Evolutionary conservation across 106 monocot species (phyloP).

Genomic region (Agapanthus africanus): DNA sequence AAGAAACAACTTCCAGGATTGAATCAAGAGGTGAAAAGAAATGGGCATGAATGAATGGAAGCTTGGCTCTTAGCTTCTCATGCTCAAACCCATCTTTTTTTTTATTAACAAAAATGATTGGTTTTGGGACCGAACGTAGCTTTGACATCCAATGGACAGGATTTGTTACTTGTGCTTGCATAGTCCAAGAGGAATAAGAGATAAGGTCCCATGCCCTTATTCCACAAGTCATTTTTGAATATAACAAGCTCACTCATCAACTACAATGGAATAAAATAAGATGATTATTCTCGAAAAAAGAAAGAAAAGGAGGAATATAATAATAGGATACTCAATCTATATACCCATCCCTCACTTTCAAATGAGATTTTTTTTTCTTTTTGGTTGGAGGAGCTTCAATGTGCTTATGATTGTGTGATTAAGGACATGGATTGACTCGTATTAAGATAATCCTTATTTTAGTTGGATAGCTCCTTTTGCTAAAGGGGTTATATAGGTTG

Average conservation of each 20-base stretch:
- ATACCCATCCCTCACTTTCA: conserved; percentile 5
- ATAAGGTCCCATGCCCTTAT: conserved; percentile 9
- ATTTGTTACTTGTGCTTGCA: conserved; percentile 5
- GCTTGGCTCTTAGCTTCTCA: not conserved
- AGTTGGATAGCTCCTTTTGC: not conserved
- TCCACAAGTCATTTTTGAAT: not conserved
- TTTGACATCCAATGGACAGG: conserved; percentile 6
- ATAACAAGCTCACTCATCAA: not conserved
- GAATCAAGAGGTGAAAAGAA: not conserved
- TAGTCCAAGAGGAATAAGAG: not conserved
- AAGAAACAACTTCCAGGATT: not conserved
- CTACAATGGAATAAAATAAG: not conserved
- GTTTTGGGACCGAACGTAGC: not conserved
- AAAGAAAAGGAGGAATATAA: not conserved
- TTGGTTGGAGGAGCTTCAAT: no score
- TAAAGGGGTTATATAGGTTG: not conserved
- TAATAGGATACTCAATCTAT: not conserved
- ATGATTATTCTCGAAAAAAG: not conserved
- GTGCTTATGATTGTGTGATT: conserved; percentile 9
- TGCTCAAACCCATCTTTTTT: not conserved
- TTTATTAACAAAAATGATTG: conserved; percentile 11
- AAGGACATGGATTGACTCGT: conserved; percentile 15
- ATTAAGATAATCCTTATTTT: conserved; percentile 5
- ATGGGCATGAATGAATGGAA: not conserved
- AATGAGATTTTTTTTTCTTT: conserved; percentile 6